Evolutionary conservation across 768 basidiomycete species (phyloP), one percentile per base, ranked within the genome.

Genomic region (Termitomyces sp.): DNA sequence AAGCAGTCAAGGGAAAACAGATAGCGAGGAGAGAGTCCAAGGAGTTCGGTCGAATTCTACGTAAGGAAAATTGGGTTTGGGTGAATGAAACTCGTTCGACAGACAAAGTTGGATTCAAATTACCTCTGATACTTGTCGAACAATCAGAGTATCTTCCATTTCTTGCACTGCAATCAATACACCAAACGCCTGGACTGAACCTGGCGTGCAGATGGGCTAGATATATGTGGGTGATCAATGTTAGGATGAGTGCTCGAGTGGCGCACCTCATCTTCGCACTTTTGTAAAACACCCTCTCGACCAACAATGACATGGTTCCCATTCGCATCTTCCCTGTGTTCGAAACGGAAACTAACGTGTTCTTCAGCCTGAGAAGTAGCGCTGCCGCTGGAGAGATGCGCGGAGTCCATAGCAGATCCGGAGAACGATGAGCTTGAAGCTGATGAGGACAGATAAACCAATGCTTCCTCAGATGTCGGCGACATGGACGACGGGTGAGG

Each of bases 111-210:
- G 44, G 8, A 33, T n/a, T 13, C 13, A 10, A 13, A 62, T 55
- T 66, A 88, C 90, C 77, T 92, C 91, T 29, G 90, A 92, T 0
- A 90, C 88, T 65, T 92, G 91, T 13, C 84, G 79, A 37, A 93
- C 88, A 7, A 78, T 62, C 13, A 92, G 70, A 3, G 74, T 72
- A 24, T 86, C 82, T 8, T 79, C 74, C 18, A 79, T 68, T 62
- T 88, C 83, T 58, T 87, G 84, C 0, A 92, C 72, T 1, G 81
- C 88, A 51, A 93, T 80, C 4, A 92, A 76, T 0, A 92, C 86
- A n/a, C 90, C 91, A 64, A 87, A 94, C 0, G 83, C 85, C 73
- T 94, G 92, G 1, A 92, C 81, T 1, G 90, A 85, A 3, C 91
- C 91, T 13, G 90, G 92, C 0, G 86, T 84, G 0, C 85, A 82